Base-by-base conservation (phyloP, 192 early-diverging fungal genomes). In the Linderina pennispora region DNA sequence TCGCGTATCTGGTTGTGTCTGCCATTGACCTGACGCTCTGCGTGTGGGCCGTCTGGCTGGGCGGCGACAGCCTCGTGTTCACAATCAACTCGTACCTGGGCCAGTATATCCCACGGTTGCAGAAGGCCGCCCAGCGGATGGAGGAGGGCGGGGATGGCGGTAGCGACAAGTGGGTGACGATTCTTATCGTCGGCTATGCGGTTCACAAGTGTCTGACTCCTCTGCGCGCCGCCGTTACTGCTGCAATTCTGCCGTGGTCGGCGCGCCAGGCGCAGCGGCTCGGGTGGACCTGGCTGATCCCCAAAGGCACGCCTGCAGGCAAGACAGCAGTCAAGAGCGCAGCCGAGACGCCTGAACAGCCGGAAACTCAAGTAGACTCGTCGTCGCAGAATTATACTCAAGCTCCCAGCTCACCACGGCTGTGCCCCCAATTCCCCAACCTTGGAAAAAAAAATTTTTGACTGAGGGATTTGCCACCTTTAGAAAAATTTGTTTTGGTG, bases 141-240 rank as follows among this genome's bases (percentile, higher is more conserved):
- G 53, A 58, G 20, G 63, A 65, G 38, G 70, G 70, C 15, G 41
- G 58, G 42, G 25, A 28, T 20, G 64, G 70, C 34, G 70, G 70
- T 3, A 54, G 58, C 0, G 70, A 66, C 54, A 65, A 52, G 48
- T 74, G 70, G 70, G 62, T 56, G 21, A 74, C 70, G 13, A 74
- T 74, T n/a, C 15, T 74, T 40, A 43, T 74, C 17, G 70, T 74
- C 9, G 70, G 58, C 26, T 74, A 74, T 22, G 70, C 70, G 1
- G 54, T 74, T 24, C 70, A 74, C 55, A 74, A 74, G 45, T 65
- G 62, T 34, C 48, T 74, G 47, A 74, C 63, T 23, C 70, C 70
- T 45, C 47, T 74, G 50, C 58, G 70, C 1, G 35, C 66, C 19
- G 70, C 39, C 7, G 20, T 74, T 6, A 66, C 63, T 13, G 70